Evolutionary conservation across 331 rosid species (phyloP), one percentile per base, ranked within the genome.

Genomic region (Quercus tomentella): DNA sequence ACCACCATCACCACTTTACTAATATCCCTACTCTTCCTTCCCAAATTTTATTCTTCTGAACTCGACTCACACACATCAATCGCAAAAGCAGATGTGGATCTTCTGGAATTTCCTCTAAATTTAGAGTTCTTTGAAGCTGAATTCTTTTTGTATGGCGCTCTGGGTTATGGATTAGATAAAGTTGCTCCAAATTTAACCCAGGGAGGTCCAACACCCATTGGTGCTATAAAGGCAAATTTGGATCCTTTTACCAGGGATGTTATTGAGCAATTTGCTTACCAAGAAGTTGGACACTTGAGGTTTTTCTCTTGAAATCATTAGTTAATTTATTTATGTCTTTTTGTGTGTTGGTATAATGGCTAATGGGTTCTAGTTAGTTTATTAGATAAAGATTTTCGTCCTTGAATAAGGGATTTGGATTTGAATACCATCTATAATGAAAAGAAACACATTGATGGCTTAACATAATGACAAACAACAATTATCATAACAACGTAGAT

Each of bases 241-340:
- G 85, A 43, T 21, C 0, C 2, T 35, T 33, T 79, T 66, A 69
- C 75, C 5, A 84, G 26, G 61, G 96, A 91, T 79, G 7, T 95
- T 54, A 83, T 88, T 57, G 10, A n/a, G 63, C 91, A 95, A 67
- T 95, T 95, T 77, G 99, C 54, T 61, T 90, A 56, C n/a, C 94
- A 93, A 57, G 98, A 94, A 92, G 96, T 92, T 75, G 97, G 97
- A 43, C 97, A 94, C 70, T 78, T 92, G 77, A 89, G 96, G 92
- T 88, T 74, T 20, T 4, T 70, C n/a, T 80, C 79, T 66, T 74
- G 3, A 72, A 9, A 37, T 43, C 3, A 37, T 8, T 43, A 2
- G 60, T 16, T 3, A n/a, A 22, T 63, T 17, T 54, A 8, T 37
- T 22, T 6, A 1, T n/a, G 1, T 14, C 55, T 28, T 43, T 23